Evolutionary conservation across 805 yeast genomes (phyloP).

Genomic region (Vanderwaltozyma tropicalis): DNA sequence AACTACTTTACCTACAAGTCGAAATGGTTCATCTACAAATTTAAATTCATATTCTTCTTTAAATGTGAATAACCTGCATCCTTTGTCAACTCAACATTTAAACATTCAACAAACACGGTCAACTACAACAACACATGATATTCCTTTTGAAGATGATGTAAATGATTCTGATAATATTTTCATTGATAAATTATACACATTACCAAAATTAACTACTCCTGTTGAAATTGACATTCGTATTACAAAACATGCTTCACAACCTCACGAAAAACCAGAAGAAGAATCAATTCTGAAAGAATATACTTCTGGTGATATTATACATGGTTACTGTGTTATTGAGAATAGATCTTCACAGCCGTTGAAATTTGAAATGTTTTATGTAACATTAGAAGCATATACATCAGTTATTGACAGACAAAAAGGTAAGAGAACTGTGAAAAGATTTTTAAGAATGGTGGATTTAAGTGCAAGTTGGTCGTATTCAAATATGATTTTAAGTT

Average conservation of each 20-base stretch:
- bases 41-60: conserved; percentile 4
- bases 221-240: conserved; percentile 40
- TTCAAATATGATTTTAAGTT: conserved; percentile 41
- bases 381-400: conserved; percentile 36
- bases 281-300: conserved; percentile 42
- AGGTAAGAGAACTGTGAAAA: conserved; percentile 33
- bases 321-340: conserved; percentile 46
- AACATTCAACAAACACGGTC: conserved; percentile 2
- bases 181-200: conserved; percentile 40
- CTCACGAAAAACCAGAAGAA: conserved; percentile 36
- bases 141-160: conserved; percentile 25
- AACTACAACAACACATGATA: not conserved
- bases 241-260: conserved; percentile 41
- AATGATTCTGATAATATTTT: conserved; percentile 35
- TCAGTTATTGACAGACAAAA: conserved; percentile 25
- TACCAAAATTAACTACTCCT: conserved; percentile 38
- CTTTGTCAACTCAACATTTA: conserved; percentile 8
- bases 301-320: conserved; percentile 55
- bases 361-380: conserved; percentile 53
- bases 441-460: conserved; percentile 51
- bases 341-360: conserved; percentile 38
- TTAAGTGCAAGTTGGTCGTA: conserved; percentile 45
- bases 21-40: not conserved
- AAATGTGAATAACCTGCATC: conserved; percentile 4
- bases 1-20: not conserved